Base-by-base conservation (phyloP, 805 yeast genomes). In the Candida vartiovaarae region DNA sequence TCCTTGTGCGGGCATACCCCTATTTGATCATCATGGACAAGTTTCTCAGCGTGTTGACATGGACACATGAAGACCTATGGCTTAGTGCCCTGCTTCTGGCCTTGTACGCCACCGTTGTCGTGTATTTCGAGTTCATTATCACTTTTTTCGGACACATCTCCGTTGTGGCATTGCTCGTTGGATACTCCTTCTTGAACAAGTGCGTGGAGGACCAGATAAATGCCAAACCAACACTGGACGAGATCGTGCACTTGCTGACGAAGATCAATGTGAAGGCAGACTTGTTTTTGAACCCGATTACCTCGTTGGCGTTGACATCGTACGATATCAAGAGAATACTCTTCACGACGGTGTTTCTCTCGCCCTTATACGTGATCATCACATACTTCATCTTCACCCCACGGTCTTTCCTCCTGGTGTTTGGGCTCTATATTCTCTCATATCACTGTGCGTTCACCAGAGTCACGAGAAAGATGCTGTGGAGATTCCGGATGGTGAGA, bases 21-120 rank as follows among this genome's bases (percentile, higher is more conserved):
- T 87, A 87, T 59, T 68, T 91, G 36, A 71, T 85, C 34, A 75
- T 84, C 1, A 77, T 81, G 8, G 88, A 90, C 61, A 78, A 80
- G 51, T 49, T 76, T 2, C 68, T 89, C 43, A 80, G 86, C 36
- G 71, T 89, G 34, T 62, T 86, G 32, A 90, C 98, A 0, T 91
- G 99, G 99, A 85, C 97, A 3, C 80, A 81, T 49, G 90, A 84
- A 32, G 93, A 87, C 60, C 70, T 75, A 31, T 88, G 91, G 87
- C 65, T 82, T 44, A 79, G 88, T 54, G 67, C 84, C 20, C 70
- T 88, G 27, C 54, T 83, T 38, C 73, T 84, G 25, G 66, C 78
- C 2, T 53, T 68, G 9, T 81, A 76, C 60, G 67, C 78, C 2
- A 64, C 83, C 4, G 57, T 74, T 4, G 84, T 87, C 23, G 63